Evolutionary conservation across 176 grass and related monocot genomes (phyloP), one percentile per base, ranked within the genome.

Genomic region (Oryza glaberrima): DNA sequence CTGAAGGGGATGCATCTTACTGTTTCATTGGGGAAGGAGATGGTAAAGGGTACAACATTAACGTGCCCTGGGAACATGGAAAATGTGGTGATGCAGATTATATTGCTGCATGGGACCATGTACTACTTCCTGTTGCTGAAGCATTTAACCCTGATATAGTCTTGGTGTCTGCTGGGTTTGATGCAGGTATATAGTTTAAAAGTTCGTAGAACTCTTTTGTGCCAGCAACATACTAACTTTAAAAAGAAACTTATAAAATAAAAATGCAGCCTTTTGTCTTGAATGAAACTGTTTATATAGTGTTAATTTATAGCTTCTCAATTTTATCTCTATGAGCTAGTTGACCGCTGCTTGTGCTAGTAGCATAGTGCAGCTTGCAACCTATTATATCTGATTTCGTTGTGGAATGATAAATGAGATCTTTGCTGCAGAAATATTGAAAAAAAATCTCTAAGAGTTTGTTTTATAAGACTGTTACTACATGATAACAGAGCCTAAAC

Each of bases 41-140:
- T 75, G 93, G 96, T 89, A 83, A 90, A 89, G 96, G 93, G 52
- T 98, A 95, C 79, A 98, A 98, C 76, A 95, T 98, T 70, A 98
- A 98, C 76, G 91, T 98, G 72, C 93, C 96, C n/a, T 98, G 96
- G 96, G 96, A 98, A 67, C 96, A 98, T 87, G 87, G 81, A 47
- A 81, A 86, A 75, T 95, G 91, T 60, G 91, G 96, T 48, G 96
- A 98, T 75, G 86, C 93, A 83, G 96, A 98, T 81, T 98, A 98
- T 63, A 28, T 92, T 76, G 96, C 96, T 77, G 93, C 78, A 58
- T 98, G 96, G 93, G 91, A 98, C 63, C 84, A 94, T 87, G 70
- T 98, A 74, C 75, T 98, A 73, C 85, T 98, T 90, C 96, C 96
- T 65, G 82, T 98, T 4, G 72, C 82, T 36, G 74, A 95, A 84